Base-by-base conservation (phyloP, 169 alveolate genomes). In the Miamiensis avidus region DNA sequence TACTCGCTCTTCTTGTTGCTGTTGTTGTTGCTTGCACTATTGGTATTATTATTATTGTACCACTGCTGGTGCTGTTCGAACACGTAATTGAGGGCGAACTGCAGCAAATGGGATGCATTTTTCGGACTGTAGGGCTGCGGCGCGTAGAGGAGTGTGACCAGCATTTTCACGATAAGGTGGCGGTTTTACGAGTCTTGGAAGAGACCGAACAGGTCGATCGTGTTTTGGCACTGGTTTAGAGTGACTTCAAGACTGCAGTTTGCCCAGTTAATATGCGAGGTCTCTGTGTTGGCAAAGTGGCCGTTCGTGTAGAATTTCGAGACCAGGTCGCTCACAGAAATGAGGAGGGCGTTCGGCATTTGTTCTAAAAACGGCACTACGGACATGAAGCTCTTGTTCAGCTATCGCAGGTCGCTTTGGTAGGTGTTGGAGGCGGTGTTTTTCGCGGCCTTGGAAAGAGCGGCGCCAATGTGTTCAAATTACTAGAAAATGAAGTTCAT, bases 281-380 rank as follows among this genome's bases (percentile, higher is more conserved):
- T 77, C 82, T 0, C 74, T 31, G 4, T 77, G 28, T 31, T 77
- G 15, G 74, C 33, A 32, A 29, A 33, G 11, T 26, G 72, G 25
- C 25, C 29, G 33, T 33, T 77, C 72, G 0, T 33, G 65, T 16
- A 31, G 74, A 25, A 11, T 4, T 49, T 49, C 26, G 73, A 29
- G 15, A 77, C 74, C 29, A 77, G 31, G n/a, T 77, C 82, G 31
- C 33, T 30, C 1, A 30, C 82, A 20, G 82, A 64, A 31, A 69
- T 0, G 16, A 33, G 26, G 27, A 77, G 65, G 74, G 64, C 82
- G 69, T 49, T 49, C 69, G 69, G 20, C 4, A 49, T 4, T 4
- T 49, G 4, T 49, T 49, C 26, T 4, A 49, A 20, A 20, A 49
- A 49, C 26, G 69, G 69, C 4, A 49, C 26, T 4, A 20, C 69